A percentile compares a stretch with the other conserved stretches of the same genome.
These are phyloP conservation scores for Solanum virginianum DNA, from an alignment of 257 asterid genomes.

Conservation along the genomic window DNA sequence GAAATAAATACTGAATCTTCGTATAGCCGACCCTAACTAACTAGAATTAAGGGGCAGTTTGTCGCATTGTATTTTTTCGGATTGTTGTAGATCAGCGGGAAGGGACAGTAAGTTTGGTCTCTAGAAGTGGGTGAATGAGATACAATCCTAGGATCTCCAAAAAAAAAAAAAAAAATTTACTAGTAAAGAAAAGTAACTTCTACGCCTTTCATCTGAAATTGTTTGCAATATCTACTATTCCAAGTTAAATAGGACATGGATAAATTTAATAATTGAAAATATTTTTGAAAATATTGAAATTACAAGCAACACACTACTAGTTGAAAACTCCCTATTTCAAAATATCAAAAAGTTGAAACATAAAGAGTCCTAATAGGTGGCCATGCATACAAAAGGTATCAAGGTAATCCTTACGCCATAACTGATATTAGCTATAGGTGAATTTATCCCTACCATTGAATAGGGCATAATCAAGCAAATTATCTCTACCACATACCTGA, in stretches of 20 bases:
- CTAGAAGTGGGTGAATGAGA: background rate
- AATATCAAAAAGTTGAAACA: background rate
- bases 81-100: background rate
- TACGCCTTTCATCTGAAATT: background rate
- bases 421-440: background rate
- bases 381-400: background rate
- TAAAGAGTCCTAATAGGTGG: background rate
- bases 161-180: accelerated
- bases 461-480: background rate
- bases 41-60: background rate
- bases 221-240: background rate
- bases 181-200: background rate
- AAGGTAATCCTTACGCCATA: background rate
- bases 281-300: background rate
- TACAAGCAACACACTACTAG: background rate
- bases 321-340: background rate
- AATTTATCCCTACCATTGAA: background rate
- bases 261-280: background rate
- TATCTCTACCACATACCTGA: slow-evolving; percentile 42
- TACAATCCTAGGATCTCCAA: background rate
- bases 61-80: background rate
- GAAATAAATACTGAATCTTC: background rate
- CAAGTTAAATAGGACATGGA: background rate
- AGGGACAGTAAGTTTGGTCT: background rate
- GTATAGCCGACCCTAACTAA: background rate